Conservation (phyloP, 2,329 filamentous ascomycete species). For the Aspergillus versicolor region DNA sequence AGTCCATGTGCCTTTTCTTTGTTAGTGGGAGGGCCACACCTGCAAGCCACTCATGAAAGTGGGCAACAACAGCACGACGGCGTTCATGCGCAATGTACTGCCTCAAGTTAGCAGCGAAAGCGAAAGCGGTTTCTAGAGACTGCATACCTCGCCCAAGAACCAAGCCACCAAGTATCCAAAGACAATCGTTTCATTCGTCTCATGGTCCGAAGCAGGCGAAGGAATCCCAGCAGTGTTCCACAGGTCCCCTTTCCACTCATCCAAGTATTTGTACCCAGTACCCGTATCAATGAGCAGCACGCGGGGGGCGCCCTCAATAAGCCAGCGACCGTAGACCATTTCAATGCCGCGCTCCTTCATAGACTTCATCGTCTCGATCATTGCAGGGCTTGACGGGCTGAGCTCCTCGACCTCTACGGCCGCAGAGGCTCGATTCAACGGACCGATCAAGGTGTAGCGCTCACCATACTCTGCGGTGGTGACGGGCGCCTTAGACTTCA, state of each 20-base stretch:
- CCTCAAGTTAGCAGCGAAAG: not conserved
- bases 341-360: slow-evolving; percentile 92
- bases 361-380: slow-evolving; percentile 79
- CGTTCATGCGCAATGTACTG: slow-evolving; percentile 94
- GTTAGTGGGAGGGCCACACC: slow-evolving; percentile 88
- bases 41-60: slow-evolving; percentile 98
- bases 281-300: slow-evolving; percentile 94
- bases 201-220: slow-evolving; percentile 84
- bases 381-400: slow-evolving; percentile 75
- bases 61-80: slow-evolving; percentile 86
- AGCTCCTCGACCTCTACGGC: slow-evolving; percentile 97
- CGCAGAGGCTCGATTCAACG: slow-evolving; percentile 86
- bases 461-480: slow-evolving; percentile 99
- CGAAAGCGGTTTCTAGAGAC: slow-evolving; percentile 9
- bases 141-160: slow-evolving; percentile 90
- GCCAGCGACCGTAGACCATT: slow-evolving; percentile 91
- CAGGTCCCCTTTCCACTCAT: slow-evolving; percentile 96
- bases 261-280: slow-evolving; percentile 83
- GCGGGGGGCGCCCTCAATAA: slow-evolving; percentile 92
- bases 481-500: slow-evolving; percentile 98
- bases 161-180: slow-evolving; percentile 97
- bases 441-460: slow-evolving; percentile 90
- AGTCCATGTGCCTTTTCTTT: slow-evolving; percentile 91
- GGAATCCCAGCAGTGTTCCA: slow-evolving; percentile 93
- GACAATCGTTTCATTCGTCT: slow-evolving; percentile 96